Evolutionary conservation across 441 rosid species (phyloP).

Genomic region (Bocquillonia castaneifolia): DNA sequence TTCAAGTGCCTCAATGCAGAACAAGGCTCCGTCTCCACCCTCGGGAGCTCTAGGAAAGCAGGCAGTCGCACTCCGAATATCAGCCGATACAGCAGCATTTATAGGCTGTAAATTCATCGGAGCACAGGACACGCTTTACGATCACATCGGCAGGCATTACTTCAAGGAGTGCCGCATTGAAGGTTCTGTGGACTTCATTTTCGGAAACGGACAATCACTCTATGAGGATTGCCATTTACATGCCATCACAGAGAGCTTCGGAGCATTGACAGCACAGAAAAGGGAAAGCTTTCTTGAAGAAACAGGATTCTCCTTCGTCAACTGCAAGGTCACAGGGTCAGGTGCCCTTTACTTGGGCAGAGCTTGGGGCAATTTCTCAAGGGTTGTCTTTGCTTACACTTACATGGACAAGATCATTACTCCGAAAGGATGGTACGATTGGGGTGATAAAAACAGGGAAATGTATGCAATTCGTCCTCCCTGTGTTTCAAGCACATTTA

Average conservation of each 20-base stretch:
- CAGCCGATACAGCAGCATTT: constrained; percentile 50
- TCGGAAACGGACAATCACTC: constrained; percentile 48
- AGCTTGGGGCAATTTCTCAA: constrained; percentile 64
- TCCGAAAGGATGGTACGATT: constrained; percentile 52
- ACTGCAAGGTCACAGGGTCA: constrained; percentile 55
- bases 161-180: constrained; percentile 44
- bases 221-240: constrained; percentile 46
- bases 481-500: not conserved
- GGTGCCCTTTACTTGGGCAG: constrained; percentile 53
- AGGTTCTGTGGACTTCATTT: constrained; percentile 52
- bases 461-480: constrained; percentile 23
- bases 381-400: constrained; percentile 48
- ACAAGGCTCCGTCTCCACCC: constrained; percentile 46
- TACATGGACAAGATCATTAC: constrained; percentile 50
- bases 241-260: constrained; percentile 36
- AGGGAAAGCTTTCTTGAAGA: constrained; percentile 47
- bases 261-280: constrained; percentile 54
- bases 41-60: constrained; percentile 46
- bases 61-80: constrained; percentile 51
- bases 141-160: constrained; percentile 49
- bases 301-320: constrained; percentile 56
- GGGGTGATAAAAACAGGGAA: constrained; percentile 55
- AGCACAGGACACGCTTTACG: constrained; percentile 49
- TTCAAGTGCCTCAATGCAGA: constrained; percentile 21
- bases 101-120: constrained; percentile 40